Conservation (phyloP, 2,329 filamentous ascomycete genomes). For the Clonostachys byssicola region DNA sequence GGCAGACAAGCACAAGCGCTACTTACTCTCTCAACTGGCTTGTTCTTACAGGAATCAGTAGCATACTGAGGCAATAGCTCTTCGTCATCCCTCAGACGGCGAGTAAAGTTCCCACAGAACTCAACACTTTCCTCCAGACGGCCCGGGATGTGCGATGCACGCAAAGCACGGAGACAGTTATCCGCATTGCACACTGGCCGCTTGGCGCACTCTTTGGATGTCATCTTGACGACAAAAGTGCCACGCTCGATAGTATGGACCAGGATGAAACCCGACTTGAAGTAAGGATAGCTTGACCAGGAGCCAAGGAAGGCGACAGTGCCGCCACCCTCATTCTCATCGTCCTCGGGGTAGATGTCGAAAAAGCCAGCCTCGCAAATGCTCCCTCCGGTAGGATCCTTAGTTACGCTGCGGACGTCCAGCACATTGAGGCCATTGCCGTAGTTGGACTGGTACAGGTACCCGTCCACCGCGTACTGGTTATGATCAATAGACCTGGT, state of each 20-base stretch:
- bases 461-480: conserved; percentile 33
- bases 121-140: conserved; percentile 10
- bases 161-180: conserved; percentile 13
- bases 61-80: conserved; percentile 10
- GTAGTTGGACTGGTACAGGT: conserved; percentile 40
- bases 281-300: conserved; percentile 40
- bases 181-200: conserved; percentile 11
- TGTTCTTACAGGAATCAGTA: conserved; percentile 8
- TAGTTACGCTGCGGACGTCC: conserved; percentile 19
- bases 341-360: conserved; percentile 42
- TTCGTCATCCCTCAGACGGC: conserved; percentile 8
- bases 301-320: conserved; percentile 30
- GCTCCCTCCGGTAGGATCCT: conserved; percentile 26
- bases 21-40: conserved; percentile 10
- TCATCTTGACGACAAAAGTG: conserved; percentile 25
- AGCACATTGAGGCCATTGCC: conserved; percentile 30
- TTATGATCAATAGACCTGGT: conserved; percentile 38
- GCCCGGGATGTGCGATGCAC: conserved; percentile 7
- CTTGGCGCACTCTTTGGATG: conserved; percentile 8
- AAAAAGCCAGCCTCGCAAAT: conserved; percentile 40
- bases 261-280: conserved; percentile 33
- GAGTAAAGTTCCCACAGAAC: conserved; percentile 12
- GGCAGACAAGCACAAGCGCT: conserved; percentile 13
- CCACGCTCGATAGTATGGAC: conserved; percentile 38
- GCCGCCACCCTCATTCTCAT: conserved; percentile 25